Base-by-base conservation (phyloP, 495 filamentous ascomycete species). In the Cryomyces antarcticus region DNA sequence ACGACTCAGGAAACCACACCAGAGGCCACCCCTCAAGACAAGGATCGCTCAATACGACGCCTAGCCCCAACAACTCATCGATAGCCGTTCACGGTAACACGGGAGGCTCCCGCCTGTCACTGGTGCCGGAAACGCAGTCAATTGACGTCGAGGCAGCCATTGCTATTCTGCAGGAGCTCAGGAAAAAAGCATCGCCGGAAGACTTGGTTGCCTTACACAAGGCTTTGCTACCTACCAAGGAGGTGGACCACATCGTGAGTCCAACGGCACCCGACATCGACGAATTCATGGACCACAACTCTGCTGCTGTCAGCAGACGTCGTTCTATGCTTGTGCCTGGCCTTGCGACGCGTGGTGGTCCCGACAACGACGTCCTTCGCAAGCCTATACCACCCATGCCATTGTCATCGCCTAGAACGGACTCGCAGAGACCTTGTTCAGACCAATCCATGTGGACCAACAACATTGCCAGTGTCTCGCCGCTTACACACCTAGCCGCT, bases 81-180 rank as follows among this genome's bases (percentile, higher is more conserved):
- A 35, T n/a, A n/a, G n/a, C 6, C 7, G 7, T 35, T n/a, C 6
- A 35, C n/a, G 31, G 31, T n/a, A n/a, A 6, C 6, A 7, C 6
- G 6, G 48, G 45, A 1, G 45, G 42, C n/a, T 54, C 51, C 28
- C 50, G 44, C 31, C 6, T 52, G 5, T 51, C 51, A 17, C 34
- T 54, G 4, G 39, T 37, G 13, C 41, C 47, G 2, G 48, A 50
- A 9, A 47, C 38, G 36, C 46, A 46, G 37, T 17, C 17, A 4
- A 53, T 62, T 28, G 59, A 62, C 41, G 38, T 60, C 7, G 54
- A 44, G 34, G 49, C 50, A 12, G 57, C 57, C 0, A 54, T 60
- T 6, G 41, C 46, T 6, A 47, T 62, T 28, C 37, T 62, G 35
- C 50, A 60, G 27, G 56, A 60, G 43, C 44, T 62, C 30, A 51